phyloP scores from a whole-genome alignment of 306 rosid species.

The Quercus rubra region DNA sequence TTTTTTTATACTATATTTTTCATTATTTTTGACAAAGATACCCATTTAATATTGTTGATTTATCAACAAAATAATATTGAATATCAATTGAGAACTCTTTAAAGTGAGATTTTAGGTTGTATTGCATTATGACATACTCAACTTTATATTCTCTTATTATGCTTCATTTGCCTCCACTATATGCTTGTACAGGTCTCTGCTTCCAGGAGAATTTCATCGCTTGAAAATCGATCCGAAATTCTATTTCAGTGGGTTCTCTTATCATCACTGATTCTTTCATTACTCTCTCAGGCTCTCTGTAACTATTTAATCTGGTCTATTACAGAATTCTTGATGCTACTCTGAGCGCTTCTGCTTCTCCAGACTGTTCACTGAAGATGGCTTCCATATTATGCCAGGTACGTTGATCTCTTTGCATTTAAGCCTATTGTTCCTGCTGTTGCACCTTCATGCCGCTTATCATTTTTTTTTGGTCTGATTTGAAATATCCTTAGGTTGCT shows the following conservation, averaged over 20 bases:
- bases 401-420: slow-evolving; percentile 1
- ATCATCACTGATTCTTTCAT: slow-evolving; percentile 5
- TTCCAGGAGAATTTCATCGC: slow-evolving; percentile 76
- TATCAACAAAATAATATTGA: no score
- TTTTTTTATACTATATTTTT: slow-evolving; percentile 6
- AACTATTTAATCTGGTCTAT: slow-evolving; percentile 22
- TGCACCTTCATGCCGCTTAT: slow-evolving; percentile 8
- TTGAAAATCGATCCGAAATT: slow-evolving; percentile 81
- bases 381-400: slow-evolving; percentile 92
- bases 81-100: background rate
- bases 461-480: slow-evolving; percentile 7
- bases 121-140: background rate
- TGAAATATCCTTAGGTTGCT: slow-evolving; percentile 59
- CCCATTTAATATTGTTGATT: no score
- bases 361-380: slow-evolving; percentile 93
- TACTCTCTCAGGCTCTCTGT: slow-evolving; percentile 3
- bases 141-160: slow-evolving; percentile 16
- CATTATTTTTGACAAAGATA: no score
- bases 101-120: background rate
- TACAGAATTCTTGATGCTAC: slow-evolving; percentile 79
- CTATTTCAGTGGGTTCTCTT: slow-evolving; percentile 72
- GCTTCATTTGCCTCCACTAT: background rate
- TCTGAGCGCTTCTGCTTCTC: slow-evolving; percentile 88
- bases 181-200: slow-evolving; percentile 56
- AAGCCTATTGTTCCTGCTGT: slow-evolving; percentile 3